phyloP scores from a whole-genome alignment of 106 monocot genomes.

The Allium cepa region DNA sequence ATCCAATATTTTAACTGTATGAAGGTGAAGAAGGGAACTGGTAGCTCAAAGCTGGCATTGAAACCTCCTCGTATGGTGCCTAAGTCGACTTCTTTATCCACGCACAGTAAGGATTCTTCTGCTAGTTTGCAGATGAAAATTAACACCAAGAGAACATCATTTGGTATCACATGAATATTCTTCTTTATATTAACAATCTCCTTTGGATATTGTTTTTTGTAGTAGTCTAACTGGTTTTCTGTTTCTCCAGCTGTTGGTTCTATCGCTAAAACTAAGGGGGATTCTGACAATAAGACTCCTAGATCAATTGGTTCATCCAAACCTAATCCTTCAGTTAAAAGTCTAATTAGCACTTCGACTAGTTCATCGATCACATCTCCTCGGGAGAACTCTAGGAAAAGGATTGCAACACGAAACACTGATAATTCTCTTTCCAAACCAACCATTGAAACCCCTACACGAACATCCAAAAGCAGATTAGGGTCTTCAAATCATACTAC shows the following conservation, averaged over 20 bases:
- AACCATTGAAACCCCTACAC: conserved; percentile 4
- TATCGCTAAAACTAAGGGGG: conserved; percentile 7
- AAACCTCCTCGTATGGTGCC: conserved; percentile 8
- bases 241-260: background rate
- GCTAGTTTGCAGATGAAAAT: conserved; percentile 1
- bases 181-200: background rate
- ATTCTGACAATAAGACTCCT: conserved; percentile 1
- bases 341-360: conserved; percentile 1
- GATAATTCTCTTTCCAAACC: background rate
- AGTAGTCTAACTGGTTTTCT: background rate
- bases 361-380: background rate
- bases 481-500: conserved; percentile 1
- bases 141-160: conserved; percentile 4
- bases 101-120: conserved; percentile 5
- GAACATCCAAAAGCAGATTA: conserved; percentile 2
- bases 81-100: background rate
- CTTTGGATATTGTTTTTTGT: background rate
- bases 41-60: background rate
- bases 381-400: conserved; percentile 4
- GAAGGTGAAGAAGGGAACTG: conserved; percentile 7
- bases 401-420: background rate
- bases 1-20: background rate
- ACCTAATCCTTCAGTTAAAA: conserved; percentile 3
- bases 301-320: conserved; percentile 2
- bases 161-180: background rate